These are phyloP conservation scores for Phlyctochytrium bullatum DNA, from an alignment of 192 early-diverging fungal genomes.

Conservation along the genomic window DNA sequence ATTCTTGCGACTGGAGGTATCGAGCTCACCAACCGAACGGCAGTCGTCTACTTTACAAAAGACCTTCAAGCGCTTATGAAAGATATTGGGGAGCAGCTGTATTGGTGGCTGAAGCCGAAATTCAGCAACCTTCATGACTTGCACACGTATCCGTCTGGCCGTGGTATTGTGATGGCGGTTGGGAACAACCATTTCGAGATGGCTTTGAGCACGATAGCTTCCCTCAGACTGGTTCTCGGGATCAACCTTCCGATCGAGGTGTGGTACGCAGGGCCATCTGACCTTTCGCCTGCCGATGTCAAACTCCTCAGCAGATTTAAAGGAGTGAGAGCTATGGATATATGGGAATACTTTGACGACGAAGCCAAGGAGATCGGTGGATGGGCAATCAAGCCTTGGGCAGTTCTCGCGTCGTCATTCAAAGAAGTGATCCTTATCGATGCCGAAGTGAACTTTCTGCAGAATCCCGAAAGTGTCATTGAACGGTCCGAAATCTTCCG, in stretches of 20 bases:
- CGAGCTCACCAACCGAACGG: background rate
- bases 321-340: constrained; percentile 24
- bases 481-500: constrained; percentile 23
- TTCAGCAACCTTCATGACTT: background rate
- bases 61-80: background rate
- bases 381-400: constrained; percentile 58
- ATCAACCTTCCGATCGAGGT: constrained; percentile 56
- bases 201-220: constrained; percentile 1
- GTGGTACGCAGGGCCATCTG: constrained; percentile 40
- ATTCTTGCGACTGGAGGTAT: background rate
- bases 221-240: constrained; percentile 27
- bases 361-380: constrained; percentile 4
- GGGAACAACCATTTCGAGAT: background rate
- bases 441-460: constrained; percentile 66
- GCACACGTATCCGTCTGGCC: background rate
- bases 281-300: constrained; percentile 1
- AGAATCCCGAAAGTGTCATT: constrained; percentile 55
- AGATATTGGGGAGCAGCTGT: constrained; percentile 2
- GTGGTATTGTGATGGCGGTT: constrained; percentile 15
- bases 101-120: constrained; percentile 17
- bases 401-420: constrained; percentile 61
- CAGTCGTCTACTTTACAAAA: background rate
- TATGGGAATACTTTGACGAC: constrained; percentile 29
- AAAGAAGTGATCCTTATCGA: constrained; percentile 65
- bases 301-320: background rate